Evolutionary conservation across 2,329 filamentous ascomycete species (phyloP).

Genomic region (Ceratocystis lukuohia): DNA sequence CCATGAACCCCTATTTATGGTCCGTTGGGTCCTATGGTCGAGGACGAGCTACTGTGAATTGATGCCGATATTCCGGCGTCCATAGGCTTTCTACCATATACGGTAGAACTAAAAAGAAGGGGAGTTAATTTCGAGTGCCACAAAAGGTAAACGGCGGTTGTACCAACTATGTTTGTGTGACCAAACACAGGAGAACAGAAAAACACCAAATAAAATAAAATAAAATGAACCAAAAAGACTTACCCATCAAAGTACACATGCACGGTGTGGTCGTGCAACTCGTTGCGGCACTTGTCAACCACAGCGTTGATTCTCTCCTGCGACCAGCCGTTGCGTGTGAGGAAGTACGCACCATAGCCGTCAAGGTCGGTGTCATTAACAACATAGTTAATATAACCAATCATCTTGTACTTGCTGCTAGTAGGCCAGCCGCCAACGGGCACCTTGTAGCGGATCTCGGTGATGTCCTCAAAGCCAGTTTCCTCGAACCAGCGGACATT

Average conservation of each 20-base stretch:
- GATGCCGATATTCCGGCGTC: background rate
- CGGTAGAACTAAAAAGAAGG: background rate
- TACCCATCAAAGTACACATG: conserved; percentile 31
- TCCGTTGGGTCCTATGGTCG: conserved; percentile 6
- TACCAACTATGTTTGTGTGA: background rate
- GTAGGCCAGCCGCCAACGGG: conserved; percentile 36
- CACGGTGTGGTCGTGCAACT: conserved; percentile 27
- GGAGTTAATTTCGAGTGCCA: background rate
- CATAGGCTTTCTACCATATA: conserved; percentile 14
- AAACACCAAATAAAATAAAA: no score
- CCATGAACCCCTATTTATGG: background rate
- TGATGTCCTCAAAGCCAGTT: conserved; percentile 24
- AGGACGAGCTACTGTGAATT: conserved; percentile 10
- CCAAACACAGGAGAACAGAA: background rate
- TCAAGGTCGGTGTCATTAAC: conserved; percentile 28
- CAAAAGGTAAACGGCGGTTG: background rate
- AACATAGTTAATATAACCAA: conserved; percentile 30
- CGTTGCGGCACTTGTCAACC: conserved; percentile 26
- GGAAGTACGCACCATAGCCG: conserved; percentile 29
- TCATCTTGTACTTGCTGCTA: conserved; percentile 32
- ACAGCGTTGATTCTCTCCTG: conserved; percentile 26
- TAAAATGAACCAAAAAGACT: conserved; percentile 19
- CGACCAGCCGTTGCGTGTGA: conserved; percentile 30
- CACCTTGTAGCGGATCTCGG: conserved; percentile 23
- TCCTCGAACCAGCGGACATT: conserved; percentile 22